Conservation (phyloP, 2,329 filamentous ascomycete species). For the Sporothrix brunneoviolacea region DNA sequence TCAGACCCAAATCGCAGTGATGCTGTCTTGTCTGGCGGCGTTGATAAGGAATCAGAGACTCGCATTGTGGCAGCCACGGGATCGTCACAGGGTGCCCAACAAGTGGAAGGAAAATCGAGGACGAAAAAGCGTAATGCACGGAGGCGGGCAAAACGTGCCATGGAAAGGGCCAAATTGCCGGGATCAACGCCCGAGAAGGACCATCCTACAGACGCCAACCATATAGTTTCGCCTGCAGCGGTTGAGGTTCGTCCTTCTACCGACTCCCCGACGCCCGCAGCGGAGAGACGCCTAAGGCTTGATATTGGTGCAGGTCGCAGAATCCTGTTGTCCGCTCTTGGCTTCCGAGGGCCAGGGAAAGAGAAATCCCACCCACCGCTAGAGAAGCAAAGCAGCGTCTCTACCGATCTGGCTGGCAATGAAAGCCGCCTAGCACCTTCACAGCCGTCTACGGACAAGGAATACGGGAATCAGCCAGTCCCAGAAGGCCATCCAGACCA, state of each 20-base stretch:
- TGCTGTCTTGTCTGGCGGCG: no score
- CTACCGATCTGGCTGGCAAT: no score
- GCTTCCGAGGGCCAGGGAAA: conserved; percentile 39
- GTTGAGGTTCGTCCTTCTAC: no score
- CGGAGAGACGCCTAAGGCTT: conserved; percentile 25
- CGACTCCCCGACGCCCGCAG: background rate
- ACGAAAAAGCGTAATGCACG: conserved; percentile 49
- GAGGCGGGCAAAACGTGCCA: conserved; percentile 33
- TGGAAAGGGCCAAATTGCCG: background rate
- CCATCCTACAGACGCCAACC: background rate
- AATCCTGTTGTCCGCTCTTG: conserved; percentile 66
- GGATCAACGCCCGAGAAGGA: no score
- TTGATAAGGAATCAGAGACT: no score
- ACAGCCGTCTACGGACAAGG: no score
- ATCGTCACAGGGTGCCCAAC: background rate
- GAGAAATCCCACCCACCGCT: background rate
- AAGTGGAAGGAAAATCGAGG: conserved; percentile 25
- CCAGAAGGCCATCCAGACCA: conserved; percentile 34
- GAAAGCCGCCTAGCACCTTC: no score
- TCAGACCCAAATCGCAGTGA: no score
- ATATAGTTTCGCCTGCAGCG: no score
- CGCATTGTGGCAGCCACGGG: no score
- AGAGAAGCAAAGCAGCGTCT: no score
- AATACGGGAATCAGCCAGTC: background rate
- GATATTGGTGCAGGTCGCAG: conserved; percentile 57